phyloP scores from a whole-genome alignment of 176 grass and related monocot species.

The Saccharum spontaneum region DNA sequence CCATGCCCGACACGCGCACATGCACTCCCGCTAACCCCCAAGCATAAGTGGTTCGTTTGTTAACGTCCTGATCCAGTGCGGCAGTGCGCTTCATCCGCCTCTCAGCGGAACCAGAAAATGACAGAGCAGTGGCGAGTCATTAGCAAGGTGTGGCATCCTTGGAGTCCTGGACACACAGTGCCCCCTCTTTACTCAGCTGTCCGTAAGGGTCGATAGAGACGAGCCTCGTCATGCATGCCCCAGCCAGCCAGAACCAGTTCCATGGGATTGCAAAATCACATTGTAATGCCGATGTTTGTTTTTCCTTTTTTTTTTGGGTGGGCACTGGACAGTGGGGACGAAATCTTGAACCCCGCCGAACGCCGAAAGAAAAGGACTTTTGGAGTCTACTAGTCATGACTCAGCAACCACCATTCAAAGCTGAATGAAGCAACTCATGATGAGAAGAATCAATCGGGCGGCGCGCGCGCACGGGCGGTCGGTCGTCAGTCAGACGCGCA shows the following conservation, averaged over 20 bases:
- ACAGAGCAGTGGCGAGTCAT: neutral
- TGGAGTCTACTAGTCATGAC: neutral
- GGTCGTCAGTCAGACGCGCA: no score
- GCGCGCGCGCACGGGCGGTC: no score
- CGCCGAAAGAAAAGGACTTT: neutral
- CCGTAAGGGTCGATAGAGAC: neutral
- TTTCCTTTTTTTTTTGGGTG: no score
- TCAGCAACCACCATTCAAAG: neutral
- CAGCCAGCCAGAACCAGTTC: no score
- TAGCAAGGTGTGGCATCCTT: neutral
- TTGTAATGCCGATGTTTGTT: no score
- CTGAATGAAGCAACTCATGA: neutral
- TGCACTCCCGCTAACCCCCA: neutral
- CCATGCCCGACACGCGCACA: constrained; percentile 29
- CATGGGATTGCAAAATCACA: no score
- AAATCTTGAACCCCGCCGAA: neutral
- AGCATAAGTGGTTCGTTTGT: no score
- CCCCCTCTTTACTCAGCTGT: neutral
- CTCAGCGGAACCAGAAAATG: neutral
- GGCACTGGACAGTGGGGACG: no score
- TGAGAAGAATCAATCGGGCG: neutral
- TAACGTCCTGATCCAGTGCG: no score
- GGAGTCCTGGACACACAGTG: no score
- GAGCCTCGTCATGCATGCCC: no score
- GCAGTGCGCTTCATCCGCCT: no score